These are phyloP conservation scores for Dalechampia spathulata DNA, from an alignment of 441 rosid genomes.

Conservation along the genomic window DNA sequence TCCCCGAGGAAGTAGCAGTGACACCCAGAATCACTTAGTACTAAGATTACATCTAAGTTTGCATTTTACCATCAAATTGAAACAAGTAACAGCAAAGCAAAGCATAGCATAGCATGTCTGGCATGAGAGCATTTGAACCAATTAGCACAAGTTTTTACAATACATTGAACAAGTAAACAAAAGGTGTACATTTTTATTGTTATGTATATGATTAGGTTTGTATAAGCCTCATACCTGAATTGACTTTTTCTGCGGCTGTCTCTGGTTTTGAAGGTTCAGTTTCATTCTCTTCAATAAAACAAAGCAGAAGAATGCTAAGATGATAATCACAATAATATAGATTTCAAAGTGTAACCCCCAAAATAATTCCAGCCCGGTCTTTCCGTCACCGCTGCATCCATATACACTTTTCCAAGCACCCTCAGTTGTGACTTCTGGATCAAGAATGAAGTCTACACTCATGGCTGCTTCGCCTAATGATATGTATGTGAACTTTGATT, in stretches of 20 bases:
- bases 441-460: slow-evolving; percentile 69
- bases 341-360: slow-evolving; percentile 42
- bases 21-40: too few species aligned
- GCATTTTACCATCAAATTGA: too few species aligned
- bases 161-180: background rate
- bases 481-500: slow-evolving; percentile 50
- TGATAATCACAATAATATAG: slow-evolving; percentile 34
- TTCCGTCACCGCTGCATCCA: slow-evolving; percentile 31
- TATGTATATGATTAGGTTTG: slow-evolving; percentile 1
- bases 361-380: slow-evolving; percentile 26
- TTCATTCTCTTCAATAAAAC: slow-evolving; percentile 47
- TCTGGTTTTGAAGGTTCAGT: slow-evolving; percentile 35
- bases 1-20: too few species aligned
- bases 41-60: too few species aligned
- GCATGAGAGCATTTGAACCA: background rate
- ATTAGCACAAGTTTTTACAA: background rate
- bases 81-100: too few species aligned
- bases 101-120: too few species aligned
- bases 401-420: slow-evolving; percentile 30
- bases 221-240: slow-evolving; percentile 3
- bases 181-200: background rate
- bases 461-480: slow-evolving; percentile 55
- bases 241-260: slow-evolving; percentile 45
- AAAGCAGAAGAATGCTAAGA: slow-evolving; percentile 46
- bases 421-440: slow-evolving; percentile 36